phyloP scores from a whole-genome alignment of 2,329 filamentous ascomycete genomes.

The Paracoccidioides lutzii region DNA sequence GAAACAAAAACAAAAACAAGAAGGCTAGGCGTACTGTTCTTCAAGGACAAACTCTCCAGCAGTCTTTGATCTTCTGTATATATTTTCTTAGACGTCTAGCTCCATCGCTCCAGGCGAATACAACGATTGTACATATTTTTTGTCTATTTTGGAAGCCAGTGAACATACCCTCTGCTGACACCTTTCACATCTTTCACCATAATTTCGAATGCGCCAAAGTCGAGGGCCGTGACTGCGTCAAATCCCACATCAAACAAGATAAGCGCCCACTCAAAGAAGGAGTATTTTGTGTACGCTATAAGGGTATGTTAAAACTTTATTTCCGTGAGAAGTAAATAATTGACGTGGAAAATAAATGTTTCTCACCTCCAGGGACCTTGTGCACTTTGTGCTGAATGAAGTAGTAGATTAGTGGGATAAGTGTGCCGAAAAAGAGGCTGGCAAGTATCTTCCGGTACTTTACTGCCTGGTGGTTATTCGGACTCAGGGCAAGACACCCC shows the following conservation, averaged over 20 bases:
- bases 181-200: conserved; percentile 81
- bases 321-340: conserved; percentile 8
- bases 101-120: conserved; percentile 23
- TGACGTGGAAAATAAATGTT: neutral
- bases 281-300: conserved; percentile 87
- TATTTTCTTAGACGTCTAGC: conserved; percentile 24
- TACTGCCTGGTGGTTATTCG: conserved; percentile 66
- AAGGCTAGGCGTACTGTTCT: conserved; percentile 53
- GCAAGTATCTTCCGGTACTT: conserved; percentile 82
- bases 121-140: conserved; percentile 36
- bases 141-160: conserved; percentile 81
- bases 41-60: conserved; percentile 42
- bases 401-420: conserved; percentile 85
- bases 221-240: conserved; percentile 83
- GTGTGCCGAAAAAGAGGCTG: conserved; percentile 72
- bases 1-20: conserved; percentile 17
- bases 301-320: conserved; percentile 1
- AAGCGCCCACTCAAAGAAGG: conserved; percentile 95
- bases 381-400: conserved; percentile 99
- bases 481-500: conserved; percentile 78
- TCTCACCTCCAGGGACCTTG: conserved; percentile 76
- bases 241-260: conserved; percentile 93
- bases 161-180: conserved; percentile 94
- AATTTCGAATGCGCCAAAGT: conserved; percentile 82
- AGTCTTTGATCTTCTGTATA: conserved; percentile 38